Conservation (phyloP, 495 filamentous ascomycete genomes). For the Clohesyomyces aquaticus region DNA sequence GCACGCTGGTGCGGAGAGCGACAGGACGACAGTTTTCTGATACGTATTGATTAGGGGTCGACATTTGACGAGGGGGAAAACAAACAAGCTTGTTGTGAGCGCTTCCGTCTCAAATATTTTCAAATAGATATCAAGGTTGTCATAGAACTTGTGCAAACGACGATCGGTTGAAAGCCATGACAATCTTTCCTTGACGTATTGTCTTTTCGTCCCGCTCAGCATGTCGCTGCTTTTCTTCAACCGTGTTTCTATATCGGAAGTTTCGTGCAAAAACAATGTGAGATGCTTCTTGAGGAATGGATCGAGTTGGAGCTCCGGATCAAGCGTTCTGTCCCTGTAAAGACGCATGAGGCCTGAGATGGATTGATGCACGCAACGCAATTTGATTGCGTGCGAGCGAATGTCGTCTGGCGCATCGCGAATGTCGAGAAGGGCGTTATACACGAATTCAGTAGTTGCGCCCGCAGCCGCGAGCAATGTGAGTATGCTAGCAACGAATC, state of each 20-base stretch:
- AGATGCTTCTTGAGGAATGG: background rate
- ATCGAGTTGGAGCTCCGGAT: background rate
- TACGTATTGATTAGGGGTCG: background rate
- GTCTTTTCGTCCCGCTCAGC: background rate
- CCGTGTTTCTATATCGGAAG: background rate
- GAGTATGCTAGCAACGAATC: background rate
- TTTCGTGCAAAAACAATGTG: background rate
- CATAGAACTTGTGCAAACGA: background rate
- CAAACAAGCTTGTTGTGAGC: background rate
- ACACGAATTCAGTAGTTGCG: background rate
- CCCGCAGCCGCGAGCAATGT: background rate
- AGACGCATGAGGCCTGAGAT: background rate
- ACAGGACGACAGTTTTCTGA: background rate
- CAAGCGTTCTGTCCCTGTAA: background rate
- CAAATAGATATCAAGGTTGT: background rate
- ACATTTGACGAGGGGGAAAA: background rate
- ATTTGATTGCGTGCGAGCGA: background rate
- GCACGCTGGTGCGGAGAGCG: too few relatives aligned
- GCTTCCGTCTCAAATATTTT: background rate
- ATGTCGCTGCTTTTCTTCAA: background rate
- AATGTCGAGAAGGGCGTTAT: background rate
- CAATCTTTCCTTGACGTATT: background rate
- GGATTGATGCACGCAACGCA: background rate
- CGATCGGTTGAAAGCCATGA: background rate
- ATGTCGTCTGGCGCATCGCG: background rate